Conservation (phyloP, 345 rosid genomes). For the Eucalyptus polybractea region DNA sequence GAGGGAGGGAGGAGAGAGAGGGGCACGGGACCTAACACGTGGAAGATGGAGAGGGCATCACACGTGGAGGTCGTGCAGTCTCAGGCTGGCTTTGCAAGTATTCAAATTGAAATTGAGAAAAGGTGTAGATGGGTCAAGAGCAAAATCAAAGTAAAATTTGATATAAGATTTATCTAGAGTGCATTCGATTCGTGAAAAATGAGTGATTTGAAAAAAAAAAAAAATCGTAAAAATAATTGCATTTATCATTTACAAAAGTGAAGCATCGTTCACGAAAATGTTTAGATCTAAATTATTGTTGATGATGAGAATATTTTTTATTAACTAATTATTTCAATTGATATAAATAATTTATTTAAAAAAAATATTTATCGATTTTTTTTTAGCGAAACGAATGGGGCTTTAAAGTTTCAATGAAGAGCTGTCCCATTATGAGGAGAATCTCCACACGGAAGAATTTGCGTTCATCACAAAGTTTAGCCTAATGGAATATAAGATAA, state of each 20-base stretch:
- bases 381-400: neutral
- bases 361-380: neutral
- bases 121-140: neutral
- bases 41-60: neutral
- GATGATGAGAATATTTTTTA: neutral
- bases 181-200: fast-evolving
- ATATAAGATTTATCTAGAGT: no score
- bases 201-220: neutral
- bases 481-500: neutral
- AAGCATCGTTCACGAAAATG: fast-evolving
- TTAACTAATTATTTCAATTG: no score
- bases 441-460: neutral
- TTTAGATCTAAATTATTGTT: neutral
- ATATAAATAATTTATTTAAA: no score
- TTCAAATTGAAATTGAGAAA: neutral
- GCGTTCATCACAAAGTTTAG: neutral
- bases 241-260: neutral
- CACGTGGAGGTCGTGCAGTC: neutral
- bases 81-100: neutral
- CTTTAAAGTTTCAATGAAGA: neutral
- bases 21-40: neutral
- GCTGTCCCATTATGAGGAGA: neutral
- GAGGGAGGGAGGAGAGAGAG: neutral
- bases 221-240: no score
- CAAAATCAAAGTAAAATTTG: no score